A percentile compares a stretch with the other conserved stretches of the same genome.
Conservation (phyloP, 805 yeast genomes). For the Saccharomycopsis sp. region DNA sequence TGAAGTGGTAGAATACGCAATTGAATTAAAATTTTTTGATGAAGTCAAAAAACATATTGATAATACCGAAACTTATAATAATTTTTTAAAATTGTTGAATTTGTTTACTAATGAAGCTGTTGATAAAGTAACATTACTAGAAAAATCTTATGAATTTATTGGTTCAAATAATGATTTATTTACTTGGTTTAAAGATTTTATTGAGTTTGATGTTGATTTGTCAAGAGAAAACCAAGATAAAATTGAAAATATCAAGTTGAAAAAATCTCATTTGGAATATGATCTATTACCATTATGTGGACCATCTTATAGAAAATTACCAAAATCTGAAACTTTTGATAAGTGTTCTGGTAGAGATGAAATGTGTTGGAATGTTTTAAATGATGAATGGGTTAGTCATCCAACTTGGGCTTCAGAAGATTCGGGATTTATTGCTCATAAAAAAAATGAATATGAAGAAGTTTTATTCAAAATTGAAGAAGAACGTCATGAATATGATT, state of each 20-base stretch:
- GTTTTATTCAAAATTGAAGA: slow-evolving; percentile 91
- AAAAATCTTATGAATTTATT: slow-evolving; percentile 73
- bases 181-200: slow-evolving; percentile 87
- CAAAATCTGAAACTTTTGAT: slow-evolving; percentile 90
- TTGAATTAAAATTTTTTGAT: slow-evolving; percentile 86
- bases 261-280: slow-evolving; percentile 7
- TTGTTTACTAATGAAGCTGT: slow-evolving; percentile 85
- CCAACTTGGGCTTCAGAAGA: slow-evolving; percentile 99
- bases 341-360: slow-evolving; percentile 98
- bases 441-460: slow-evolving; percentile 97
- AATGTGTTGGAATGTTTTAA: slow-evolving; percentile 97
- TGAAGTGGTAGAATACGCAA: slow-evolving; percentile 50
- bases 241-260: slow-evolving; percentile 3
- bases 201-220: slow-evolving; percentile 50
- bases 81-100: slow-evolving; percentile 80
- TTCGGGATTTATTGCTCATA: slow-evolving; percentile 97
- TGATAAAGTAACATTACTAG: slow-evolving; percentile 72
- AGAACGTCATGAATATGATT: slow-evolving; percentile 96
- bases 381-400: slow-evolving; percentile 99
- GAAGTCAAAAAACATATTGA: slow-evolving; percentile 82
- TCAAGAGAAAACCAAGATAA: background rate
- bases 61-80: slow-evolving; percentile 83
- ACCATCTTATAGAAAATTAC: slow-evolving; percentile 29
- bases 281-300: slow-evolving; percentile 10
- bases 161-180: slow-evolving; percentile 73